Conservation (phyloP, 768 basidiomycete species). For the Boletus reticuloceps region DNA sequence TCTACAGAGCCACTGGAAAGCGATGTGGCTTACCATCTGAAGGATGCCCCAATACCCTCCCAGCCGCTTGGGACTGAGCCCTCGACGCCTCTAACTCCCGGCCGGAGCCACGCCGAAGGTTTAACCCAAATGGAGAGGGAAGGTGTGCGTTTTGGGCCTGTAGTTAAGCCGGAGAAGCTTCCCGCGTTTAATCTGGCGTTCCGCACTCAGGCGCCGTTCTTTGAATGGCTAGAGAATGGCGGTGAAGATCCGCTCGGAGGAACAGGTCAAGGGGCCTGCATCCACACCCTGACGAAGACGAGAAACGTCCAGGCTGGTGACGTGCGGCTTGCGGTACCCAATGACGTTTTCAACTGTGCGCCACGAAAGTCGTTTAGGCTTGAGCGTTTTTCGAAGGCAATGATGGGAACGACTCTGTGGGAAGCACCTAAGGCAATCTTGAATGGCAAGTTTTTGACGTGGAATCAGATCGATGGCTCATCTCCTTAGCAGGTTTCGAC, state of each 20-base stretch:
- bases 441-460: slow-evolving; percentile 38
- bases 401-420: slow-evolving; percentile 73
- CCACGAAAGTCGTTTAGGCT: slow-evolving; percentile 48
- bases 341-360: neutral
- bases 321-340: neutral
- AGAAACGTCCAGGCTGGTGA: neutral
- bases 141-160: neutral
- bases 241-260: slow-evolving; percentile 31
- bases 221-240: slow-evolving; percentile 72
- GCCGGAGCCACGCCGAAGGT: neutral
- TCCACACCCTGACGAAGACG: neutral
- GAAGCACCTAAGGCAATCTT: slow-evolving; percentile 61
- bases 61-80: neutral
- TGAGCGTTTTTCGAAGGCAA: slow-evolving; percentile 71
- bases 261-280: slow-evolving; percentile 20
- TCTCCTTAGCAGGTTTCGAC: slow-evolving; percentile 46
- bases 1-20: neutral
- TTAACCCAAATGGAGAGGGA: neutral
- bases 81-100: neutral
- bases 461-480: neutral
- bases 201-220: slow-evolving; percentile 50
- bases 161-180: slow-evolving; percentile 12
- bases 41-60: neutral
- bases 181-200: slow-evolving; percentile 77
- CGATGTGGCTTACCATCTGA: neutral